phyloP scores from a whole-genome alignment of 1,284 basidiomycete genomes.

The Phaffia rhodozyma region DNA sequence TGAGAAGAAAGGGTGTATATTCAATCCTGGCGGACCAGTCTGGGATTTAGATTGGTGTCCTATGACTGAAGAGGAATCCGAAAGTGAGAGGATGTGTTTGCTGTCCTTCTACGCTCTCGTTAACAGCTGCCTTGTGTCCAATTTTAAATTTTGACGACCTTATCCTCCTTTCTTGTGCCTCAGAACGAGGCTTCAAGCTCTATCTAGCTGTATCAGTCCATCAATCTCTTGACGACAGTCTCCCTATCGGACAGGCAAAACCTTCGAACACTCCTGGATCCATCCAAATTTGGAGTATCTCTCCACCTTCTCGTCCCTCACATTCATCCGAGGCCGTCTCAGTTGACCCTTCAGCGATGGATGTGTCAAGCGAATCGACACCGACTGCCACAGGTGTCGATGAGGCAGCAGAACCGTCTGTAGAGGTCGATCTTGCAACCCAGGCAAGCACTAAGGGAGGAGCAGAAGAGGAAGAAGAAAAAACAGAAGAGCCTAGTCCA shows the following conservation, averaged over 20 bases:
- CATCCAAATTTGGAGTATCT: constrained; percentile 18
- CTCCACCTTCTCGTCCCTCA: not conserved
- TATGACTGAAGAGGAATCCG: constrained; percentile 48
- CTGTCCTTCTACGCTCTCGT: not conserved
- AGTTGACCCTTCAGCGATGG: not conserved
- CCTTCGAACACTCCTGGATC: constrained; percentile 4
- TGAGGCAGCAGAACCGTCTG: not conserved
- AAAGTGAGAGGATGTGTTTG: constrained; percentile 35
- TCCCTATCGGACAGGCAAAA: constrained; percentile 4
- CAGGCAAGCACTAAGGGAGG: not conserved
- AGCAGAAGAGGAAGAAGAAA: constrained; percentile 5
- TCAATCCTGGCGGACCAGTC: constrained; percentile 71
- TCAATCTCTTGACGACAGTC: not conserved
- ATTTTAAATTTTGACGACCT: not conserved
- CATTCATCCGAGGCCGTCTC: not conserved
- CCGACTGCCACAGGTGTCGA: not conserved
- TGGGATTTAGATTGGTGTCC: constrained; percentile 88
- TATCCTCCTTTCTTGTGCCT: not conserved
- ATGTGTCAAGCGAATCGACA: not conserved
- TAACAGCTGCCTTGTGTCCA: not conserved
- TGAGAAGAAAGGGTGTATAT: constrained; percentile 32
- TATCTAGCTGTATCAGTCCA: constrained; percentile 15
- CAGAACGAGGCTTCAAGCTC: constrained; percentile 3
- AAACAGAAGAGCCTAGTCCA: not conserved
- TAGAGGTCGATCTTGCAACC: no score